phyloP scores from a whole-genome alignment of 2,329 filamentous ascomycete genomes.

The Triangularia setosa region DNA sequence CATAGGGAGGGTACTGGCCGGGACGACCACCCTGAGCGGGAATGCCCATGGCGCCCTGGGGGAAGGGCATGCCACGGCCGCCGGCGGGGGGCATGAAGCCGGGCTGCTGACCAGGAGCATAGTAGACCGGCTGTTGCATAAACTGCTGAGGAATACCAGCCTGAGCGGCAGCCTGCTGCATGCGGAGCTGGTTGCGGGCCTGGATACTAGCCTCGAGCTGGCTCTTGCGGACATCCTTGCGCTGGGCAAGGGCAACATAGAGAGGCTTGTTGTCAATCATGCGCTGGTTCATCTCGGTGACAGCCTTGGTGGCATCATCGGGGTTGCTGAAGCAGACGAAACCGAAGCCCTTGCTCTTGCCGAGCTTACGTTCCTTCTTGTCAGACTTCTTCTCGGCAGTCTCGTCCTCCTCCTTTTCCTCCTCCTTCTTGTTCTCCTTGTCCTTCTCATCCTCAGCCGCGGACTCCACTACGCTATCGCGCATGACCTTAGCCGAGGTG shows the following conservation, averaged over 20 bases:
- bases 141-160: conserved; percentile 83
- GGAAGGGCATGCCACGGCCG: conserved; percentile 64
- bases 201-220: conserved; percentile 99
- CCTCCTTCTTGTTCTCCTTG: conserved; percentile 46
- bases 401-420: conserved; percentile 47
- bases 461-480: conserved; percentile 63
- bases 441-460: conserved; percentile 54
- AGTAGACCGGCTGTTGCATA: conserved; percentile 91
- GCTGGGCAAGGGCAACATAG: conserved; percentile 96
- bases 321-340: conserved; percentile 99
- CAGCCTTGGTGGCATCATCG: conserved; percentile 97
- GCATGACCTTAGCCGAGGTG: conserved; percentile 99
- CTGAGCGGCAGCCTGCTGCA: conserved; percentile 93
- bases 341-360: conserved; percentile 99
- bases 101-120: conserved; percentile 76
- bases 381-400: conserved; percentile 56
- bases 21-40: conserved; percentile 78
- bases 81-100: conserved; percentile 60
- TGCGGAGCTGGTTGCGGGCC: conserved; percentile 95
- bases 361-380: conserved; percentile 67
- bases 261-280: conserved; percentile 97
- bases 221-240: conserved; percentile 99
- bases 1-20: conserved; percentile 80
- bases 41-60: conserved; percentile 60
- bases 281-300: conserved; percentile 99